Evolutionary conservation across 1,139 yeast genomes (phyloP).

Genomic region (Saccharomycopsis phalli): DNA sequence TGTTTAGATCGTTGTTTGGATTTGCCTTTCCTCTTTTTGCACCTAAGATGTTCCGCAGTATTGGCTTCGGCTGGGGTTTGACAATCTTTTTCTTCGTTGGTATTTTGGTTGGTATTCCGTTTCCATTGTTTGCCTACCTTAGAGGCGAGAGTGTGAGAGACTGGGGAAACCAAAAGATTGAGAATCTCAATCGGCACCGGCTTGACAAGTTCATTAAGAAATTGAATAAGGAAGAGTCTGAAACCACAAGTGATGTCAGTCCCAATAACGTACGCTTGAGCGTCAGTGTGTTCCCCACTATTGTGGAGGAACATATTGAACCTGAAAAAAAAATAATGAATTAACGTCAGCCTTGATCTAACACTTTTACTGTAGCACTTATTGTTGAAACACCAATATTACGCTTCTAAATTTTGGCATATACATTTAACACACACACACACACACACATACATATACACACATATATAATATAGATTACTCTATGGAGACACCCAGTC

Average conservation of each 20-base stretch:
- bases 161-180: conserved; percentile 46
- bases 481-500: too few relatives aligned
- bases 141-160: conserved; percentile 47
- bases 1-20: conserved; percentile 50
- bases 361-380: too few relatives aligned
- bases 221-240: not conserved
- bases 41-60: conserved; percentile 33
- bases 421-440: too few relatives aligned
- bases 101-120: conserved; percentile 50
- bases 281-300: too few relatives aligned
- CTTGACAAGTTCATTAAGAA: not conserved
- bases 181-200: conserved; percentile 26
- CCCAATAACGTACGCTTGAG: not conserved
- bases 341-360: too few relatives aligned
- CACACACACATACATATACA: too few relatives aligned
- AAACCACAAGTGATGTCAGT: too few relatives aligned
- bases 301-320: too few relatives aligned
- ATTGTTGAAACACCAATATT: too few relatives aligned
- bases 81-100: conserved; percentile 51
- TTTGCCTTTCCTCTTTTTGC: conserved; percentile 49
- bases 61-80: conserved; percentile 62
- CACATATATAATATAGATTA: too few relatives aligned
- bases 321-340: too few relatives aligned
- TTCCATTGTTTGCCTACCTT: conserved; percentile 44
- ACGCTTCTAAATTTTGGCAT: too few relatives aligned